Conservation (phyloP, 2,329 filamentous ascomycete genomes). For the Monilinia polystroma region DNA sequence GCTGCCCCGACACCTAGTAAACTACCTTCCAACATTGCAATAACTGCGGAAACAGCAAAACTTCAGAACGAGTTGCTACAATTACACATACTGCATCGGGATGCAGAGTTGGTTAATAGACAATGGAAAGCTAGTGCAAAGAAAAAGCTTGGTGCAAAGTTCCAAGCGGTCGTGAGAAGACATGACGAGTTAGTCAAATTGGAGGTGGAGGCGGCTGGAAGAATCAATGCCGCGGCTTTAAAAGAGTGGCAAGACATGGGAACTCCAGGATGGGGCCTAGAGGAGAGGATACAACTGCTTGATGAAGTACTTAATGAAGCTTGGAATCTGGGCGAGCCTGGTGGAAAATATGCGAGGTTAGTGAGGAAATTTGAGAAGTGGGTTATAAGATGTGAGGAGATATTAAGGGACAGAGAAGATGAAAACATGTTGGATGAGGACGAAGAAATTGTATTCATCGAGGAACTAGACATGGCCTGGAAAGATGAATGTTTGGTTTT, state of each 20-base stretch:
- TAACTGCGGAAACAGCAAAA: constrained; percentile 56
- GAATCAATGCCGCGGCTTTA: constrained; percentile 52
- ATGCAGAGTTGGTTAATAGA: constrained; percentile 46
- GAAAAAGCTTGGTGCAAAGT: constrained; percentile 48
- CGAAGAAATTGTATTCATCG: constrained; percentile 49
- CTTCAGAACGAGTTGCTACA: constrained; percentile 66
- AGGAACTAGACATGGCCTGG: constrained; percentile 57
- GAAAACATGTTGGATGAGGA: constrained; percentile 36
- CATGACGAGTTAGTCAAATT: constrained; percentile 45
- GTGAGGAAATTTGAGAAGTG: constrained; percentile 60
- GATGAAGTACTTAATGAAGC: constrained; percentile 57
- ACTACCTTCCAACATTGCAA: constrained; percentile 58
- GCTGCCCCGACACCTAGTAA: constrained; percentile 62
- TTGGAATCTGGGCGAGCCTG: constrained; percentile 56
- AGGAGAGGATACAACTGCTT: constrained; percentile 57
- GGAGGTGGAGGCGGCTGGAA: constrained; percentile 51
- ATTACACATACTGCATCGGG: constrained; percentile 62
- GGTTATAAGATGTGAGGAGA: constrained; percentile 50
- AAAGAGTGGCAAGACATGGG: constrained; percentile 47
- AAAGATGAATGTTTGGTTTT: constrained; percentile 56
- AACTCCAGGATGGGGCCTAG: constrained; percentile 44
- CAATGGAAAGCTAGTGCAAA: constrained; percentile 59
- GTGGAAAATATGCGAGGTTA: constrained; percentile 55
- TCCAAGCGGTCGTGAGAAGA: constrained; percentile 41
- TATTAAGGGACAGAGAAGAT: constrained; percentile 46